Percentiles rank a stretch among this genome's conserved stretches.
Evolutionary conservation across 176 grass and related monocot genomes (phyloP).

Genomic region (Oropetium thomaeum): DNA sequence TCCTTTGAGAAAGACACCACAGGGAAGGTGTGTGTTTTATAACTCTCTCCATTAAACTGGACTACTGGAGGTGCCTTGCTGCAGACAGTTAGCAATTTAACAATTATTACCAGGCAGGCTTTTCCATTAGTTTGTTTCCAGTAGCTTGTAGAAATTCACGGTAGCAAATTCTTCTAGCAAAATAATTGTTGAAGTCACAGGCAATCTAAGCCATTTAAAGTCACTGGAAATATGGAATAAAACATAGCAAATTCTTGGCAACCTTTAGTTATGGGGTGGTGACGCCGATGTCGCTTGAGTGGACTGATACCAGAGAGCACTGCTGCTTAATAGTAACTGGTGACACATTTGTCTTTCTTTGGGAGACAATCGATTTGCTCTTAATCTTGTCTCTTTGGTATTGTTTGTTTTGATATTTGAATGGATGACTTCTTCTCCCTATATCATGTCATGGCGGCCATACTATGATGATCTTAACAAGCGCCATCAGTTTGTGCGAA

Average conservation of each 20-base stretch:
- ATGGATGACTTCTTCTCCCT: background rate
- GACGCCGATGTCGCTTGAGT: background rate
- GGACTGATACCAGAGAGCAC: background rate
- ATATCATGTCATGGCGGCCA: background rate
- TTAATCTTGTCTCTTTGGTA: background rate
- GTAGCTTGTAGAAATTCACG: background rate
- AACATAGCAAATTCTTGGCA: background rate
- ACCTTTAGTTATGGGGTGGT: background rate
- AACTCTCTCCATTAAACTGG: background rate
- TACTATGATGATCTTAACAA: background rate
- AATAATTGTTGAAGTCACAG: constrained; percentile 11
- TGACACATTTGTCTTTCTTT: background rate
- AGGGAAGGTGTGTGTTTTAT: constrained; percentile 59
- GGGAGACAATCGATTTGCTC: background rate
- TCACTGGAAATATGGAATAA: background rate
- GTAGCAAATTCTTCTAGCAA: background rate
- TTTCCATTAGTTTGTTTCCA: background rate
- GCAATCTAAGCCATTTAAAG: background rate
- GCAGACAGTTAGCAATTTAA: background rate
- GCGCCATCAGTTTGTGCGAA: background rate
- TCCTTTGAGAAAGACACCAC: constrained; percentile 69
- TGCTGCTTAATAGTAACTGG: background rate
- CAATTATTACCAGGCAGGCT: background rate
- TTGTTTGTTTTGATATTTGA: background rate
- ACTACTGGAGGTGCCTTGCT: background rate